Conservation (phyloP, 164 flowering plant genomes). For the Vitis labrusca region DNA sequence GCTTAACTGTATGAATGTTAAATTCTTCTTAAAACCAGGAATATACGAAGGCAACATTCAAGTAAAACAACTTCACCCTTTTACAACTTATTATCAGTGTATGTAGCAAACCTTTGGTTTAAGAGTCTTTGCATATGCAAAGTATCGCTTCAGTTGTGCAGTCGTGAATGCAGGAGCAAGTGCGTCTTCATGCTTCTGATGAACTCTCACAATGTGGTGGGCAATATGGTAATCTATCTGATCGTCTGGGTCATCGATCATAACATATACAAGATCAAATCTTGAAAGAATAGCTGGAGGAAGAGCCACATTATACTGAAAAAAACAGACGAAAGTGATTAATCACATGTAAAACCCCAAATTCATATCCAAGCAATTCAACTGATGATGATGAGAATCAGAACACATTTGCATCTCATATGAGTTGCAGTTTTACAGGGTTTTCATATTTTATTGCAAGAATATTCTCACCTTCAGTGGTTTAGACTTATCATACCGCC, state of each 20-base stretch:
- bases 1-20: slow-evolving; percentile 43
- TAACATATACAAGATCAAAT: slow-evolving; percentile 94
- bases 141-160: slow-evolving; percentile 85
- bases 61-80: too few species aligned
- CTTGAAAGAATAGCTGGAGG: slow-evolving; percentile 98
- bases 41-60: too few species aligned
- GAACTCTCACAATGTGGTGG: slow-evolving; percentile 92
- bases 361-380: background rate
- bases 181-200: slow-evolving; percentile 89
- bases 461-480: slow-evolving; percentile 73
- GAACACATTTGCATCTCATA: too few species aligned
- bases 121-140: slow-evolving; percentile 84
- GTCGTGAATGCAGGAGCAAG: slow-evolving; percentile 80
- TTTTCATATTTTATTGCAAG: background rate
- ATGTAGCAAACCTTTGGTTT: slow-evolving; percentile 73
- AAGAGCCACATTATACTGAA: slow-evolving; percentile 96
- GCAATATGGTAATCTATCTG: slow-evolving; percentile 92
- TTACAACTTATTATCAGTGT: background rate
- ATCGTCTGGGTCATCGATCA: slow-evolving; percentile 98
- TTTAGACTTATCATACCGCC: slow-evolving; percentile 92
- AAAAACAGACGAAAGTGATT: slow-evolving; percentile 1
- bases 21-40: too few species aligned
- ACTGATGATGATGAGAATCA: background rate
- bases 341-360: background rate
- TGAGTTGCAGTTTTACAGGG: background rate